Conservation (phyloP, 2,329 filamentous ascomycete genomes). For the Graphilbum fragrans region DNA sequence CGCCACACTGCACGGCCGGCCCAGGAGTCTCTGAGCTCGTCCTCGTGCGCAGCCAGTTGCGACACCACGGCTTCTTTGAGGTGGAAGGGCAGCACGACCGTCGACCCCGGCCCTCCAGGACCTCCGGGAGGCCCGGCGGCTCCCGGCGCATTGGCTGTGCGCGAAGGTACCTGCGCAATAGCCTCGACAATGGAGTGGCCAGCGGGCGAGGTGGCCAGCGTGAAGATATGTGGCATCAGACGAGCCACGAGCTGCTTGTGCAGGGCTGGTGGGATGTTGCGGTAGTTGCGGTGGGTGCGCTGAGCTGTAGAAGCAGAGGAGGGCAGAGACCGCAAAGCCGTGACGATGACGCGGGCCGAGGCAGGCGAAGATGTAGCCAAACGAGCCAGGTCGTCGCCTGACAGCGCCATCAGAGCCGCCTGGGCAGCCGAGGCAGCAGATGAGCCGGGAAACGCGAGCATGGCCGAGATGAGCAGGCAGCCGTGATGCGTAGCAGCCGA, state of each 20-base stretch:
- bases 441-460: constrained; percentile 62
- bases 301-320: background rate
- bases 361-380: constrained; percentile 48
- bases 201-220: constrained; percentile 35
- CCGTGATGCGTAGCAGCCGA: constrained; percentile 52
- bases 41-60: constrained; percentile 33
- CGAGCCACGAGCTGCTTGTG: constrained; percentile 41
- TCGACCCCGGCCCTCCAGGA: background rate
- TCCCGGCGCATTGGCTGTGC: constrained; percentile 11
- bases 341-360: constrained; percentile 36
- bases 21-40: constrained; percentile 37
- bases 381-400: constrained; percentile 40
- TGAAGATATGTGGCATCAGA: constrained; percentile 29
- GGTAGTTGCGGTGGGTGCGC: background rate
- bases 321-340: constrained; percentile 26
- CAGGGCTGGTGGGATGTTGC: constrained; percentile 19
- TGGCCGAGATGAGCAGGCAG: constrained; percentile 66
- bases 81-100: constrained; percentile 34
- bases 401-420: constrained; percentile 52
- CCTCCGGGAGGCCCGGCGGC: background rate
- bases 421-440: constrained; percentile 63
- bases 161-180: constrained; percentile 36
- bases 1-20: constrained; percentile 45
- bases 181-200: constrained; percentile 39
- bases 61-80: constrained; percentile 43